Conservation (phyloP, 208 protist species). For the Acanthamoeba sp. region DNA sequence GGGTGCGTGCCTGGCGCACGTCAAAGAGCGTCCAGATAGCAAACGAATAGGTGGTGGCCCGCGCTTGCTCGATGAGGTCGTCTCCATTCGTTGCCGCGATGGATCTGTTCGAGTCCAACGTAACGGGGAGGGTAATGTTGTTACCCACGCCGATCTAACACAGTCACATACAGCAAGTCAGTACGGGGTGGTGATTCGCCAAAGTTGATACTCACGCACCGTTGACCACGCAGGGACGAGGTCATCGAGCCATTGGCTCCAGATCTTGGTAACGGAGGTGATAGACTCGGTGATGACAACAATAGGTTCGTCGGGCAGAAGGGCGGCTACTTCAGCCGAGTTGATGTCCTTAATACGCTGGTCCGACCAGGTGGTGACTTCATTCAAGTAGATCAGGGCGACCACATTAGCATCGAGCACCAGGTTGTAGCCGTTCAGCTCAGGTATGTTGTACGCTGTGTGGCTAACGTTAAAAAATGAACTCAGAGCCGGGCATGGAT, state of each 20-base stretch:
- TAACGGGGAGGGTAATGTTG: neutral
- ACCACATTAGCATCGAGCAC: neutral
- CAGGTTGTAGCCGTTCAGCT: neutral
- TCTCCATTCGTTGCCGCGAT: neutral
- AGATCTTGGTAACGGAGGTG: neutral
- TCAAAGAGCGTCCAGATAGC: neutral
- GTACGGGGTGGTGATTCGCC: no score
- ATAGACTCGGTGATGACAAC: neutral
- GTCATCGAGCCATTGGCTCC: neutral
- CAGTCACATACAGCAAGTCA: neutral
- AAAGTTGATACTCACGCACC: neutral
- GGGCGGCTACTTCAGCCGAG: neutral
- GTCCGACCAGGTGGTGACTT: conserved; percentile 9
- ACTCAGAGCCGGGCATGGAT: neutral
- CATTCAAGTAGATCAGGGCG: conserved; percentile 8
- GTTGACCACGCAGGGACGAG: neutral
- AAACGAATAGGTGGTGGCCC: neutral
- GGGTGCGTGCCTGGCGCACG: neutral
- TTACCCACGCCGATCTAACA: neutral
- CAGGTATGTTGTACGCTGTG: conserved; percentile 20
- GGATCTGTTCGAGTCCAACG: neutral
- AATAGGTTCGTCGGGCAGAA: conserved; percentile 2
- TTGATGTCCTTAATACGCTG: conserved; percentile 48
- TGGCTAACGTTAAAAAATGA: neutral
- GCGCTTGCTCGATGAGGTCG: neutral